Base-by-base conservation (phyloP, 1,284 basidiomycete species). In the Microbotryum violaceum region DNA sequence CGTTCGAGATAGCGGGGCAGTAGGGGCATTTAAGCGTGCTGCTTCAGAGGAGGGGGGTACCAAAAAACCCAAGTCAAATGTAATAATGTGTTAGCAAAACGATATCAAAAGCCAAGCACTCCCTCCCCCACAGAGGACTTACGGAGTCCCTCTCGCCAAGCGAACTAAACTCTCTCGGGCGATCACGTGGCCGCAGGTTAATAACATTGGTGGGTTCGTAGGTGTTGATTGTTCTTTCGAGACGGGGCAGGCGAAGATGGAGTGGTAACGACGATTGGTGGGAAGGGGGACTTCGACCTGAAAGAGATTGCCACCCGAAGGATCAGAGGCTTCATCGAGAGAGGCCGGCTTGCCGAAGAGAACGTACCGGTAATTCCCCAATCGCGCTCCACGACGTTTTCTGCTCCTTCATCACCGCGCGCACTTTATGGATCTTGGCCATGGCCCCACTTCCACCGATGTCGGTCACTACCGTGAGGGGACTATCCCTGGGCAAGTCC, bases 181-280 rank as follows among this genome's bases (percentile, higher is more conserved):
- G 54, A 97, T 85, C 45, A 94, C 91, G 76, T 99, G 96, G 1
- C 94, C 94, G 74, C 94, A 98, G 1, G 80, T 78, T 80, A 98
- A 85, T 89, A 97, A 93, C 89, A 96, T 96, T 0, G 94, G 94
- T 23, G 93, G 96, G 74, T 98, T 99, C 62, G 81, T 75, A 57
- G 92, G 88, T 1, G 90, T 94, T 16, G 91, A 85, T 49, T 70
- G 68, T 73, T 98, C 94, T 76, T 97, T 98, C 18, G 90, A 94
- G 33, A 99, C 94, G 1, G 96, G 91, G 75, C 96, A 99, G 49
- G 91, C 86, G 74, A 99, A 98, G 62, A 96, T 88, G 2, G 92
- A 96, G 75, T 99, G 96, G 76, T 94, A 97, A 33, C 91, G 81
- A 69, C 89, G 85, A 1, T 85, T 78, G 2, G 67, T 49, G 1